Percentiles rank a stretch among this genome's conserved stretches.
Conservation (phyloP, 2,329 filamentous ascomycete species). For the Hymenoscyphus infarciens region DNA sequence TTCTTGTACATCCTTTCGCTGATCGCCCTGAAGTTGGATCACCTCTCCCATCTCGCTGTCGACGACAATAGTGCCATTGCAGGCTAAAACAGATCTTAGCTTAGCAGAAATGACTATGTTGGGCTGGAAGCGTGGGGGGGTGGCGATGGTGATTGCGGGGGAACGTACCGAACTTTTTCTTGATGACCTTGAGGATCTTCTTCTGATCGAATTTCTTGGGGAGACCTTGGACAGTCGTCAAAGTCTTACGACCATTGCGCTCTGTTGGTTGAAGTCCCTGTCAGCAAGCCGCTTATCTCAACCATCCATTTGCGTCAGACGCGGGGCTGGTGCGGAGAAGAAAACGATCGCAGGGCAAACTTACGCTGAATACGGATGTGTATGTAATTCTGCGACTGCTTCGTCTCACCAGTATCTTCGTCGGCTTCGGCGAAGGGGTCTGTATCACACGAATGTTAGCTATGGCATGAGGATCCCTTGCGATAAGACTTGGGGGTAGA, state of each 20-base stretch:
- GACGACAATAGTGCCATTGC: constrained; percentile 99
- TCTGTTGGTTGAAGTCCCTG: constrained; percentile 58
- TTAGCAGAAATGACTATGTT: background rate
- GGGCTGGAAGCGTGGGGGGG: background rate
- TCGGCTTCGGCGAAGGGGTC: constrained; percentile 99
- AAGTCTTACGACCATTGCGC: constrained; percentile 99
- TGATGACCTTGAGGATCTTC: constrained; percentile 99
- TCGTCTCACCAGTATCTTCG: constrained; percentile 95
- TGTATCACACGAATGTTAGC: constrained; percentile 40
- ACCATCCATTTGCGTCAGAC: constrained; percentile 14
- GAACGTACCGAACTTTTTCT: constrained; percentile 90
- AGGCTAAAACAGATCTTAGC: constrained; percentile 56
- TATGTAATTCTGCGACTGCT: constrained; percentile 96
- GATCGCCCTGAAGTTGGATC: constrained; percentile 98
- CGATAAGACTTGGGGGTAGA: constrained; percentile 16
- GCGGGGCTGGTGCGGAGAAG: constrained; percentile 13
- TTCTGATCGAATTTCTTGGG: constrained; percentile 99
- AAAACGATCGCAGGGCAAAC: constrained; percentile 38
- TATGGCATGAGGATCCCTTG: constrained; percentile 10
- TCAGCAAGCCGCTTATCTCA: constrained; percentile 22
- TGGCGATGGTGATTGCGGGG: background rate
- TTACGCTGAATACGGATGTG: constrained; percentile 99
- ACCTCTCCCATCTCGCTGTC: constrained; percentile 98
- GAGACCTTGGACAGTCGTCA: constrained; percentile 98
- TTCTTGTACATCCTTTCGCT: constrained; percentile 97